Conservation (phyloP, 2,329 filamentous ascomycete species). For the Fusarium phyllophilum region DNA sequence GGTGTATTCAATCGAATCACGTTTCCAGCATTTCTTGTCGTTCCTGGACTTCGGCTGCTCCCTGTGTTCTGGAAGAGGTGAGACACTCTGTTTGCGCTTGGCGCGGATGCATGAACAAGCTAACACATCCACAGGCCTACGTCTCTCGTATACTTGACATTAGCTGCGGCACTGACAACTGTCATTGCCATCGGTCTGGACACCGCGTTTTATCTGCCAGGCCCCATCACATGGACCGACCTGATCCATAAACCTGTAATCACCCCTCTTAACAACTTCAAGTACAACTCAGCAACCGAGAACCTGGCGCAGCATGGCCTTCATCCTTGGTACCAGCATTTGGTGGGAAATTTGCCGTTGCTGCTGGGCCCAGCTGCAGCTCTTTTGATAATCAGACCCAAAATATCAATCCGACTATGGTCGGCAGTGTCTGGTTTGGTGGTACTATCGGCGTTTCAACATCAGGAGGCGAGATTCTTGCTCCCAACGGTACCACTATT, state of each 20-base stretch:
- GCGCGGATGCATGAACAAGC: constrained; percentile 14
- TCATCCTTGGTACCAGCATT: constrained; percentile 82
- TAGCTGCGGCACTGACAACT: constrained; percentile 74
- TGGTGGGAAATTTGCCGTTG: constrained; percentile 74
- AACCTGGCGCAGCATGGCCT: constrained; percentile 81
- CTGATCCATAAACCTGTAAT: constrained; percentile 74
- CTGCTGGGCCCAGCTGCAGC: constrained; percentile 76
- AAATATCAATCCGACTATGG: constrained; percentile 70
- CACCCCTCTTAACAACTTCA: constrained; percentile 80
- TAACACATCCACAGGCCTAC: constrained; percentile 58
- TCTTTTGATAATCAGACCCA: constrained; percentile 67
- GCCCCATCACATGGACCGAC: constrained; percentile 71
- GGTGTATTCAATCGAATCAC: constrained; percentile 97
- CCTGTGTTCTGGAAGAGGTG: constrained; percentile 87
- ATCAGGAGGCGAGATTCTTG: constrained; percentile 84
- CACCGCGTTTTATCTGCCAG: constrained; percentile 81
- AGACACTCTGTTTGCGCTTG: constrained; percentile 46
- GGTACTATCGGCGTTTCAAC: constrained; percentile 78
- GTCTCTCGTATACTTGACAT: constrained; percentile 70
- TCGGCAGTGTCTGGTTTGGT: constrained; percentile 79
- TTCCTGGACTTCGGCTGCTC: constrained; percentile 84
- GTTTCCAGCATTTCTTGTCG: constrained; percentile 90
- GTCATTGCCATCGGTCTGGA: constrained; percentile 82
- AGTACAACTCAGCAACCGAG: constrained; percentile 75
- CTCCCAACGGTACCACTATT: constrained; percentile 81